Conservation (phyloP, 345 rosid genomes). For the Bruguiera gymnorhiza region DNA sequence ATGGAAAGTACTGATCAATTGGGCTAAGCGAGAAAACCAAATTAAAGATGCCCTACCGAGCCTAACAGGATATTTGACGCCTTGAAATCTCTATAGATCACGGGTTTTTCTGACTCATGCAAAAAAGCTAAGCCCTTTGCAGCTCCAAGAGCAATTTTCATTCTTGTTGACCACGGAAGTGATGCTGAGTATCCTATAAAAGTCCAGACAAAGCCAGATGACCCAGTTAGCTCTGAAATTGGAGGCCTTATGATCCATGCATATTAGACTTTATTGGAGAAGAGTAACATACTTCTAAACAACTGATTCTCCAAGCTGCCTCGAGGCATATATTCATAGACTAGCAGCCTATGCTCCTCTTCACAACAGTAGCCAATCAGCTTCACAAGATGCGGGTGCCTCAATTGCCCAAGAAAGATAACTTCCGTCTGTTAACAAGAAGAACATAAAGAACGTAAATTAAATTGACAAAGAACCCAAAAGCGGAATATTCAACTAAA, state of each 20-base stretch:
- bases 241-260: not conserved
- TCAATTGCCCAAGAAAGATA: constrained; percentile 70
- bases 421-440: constrained; percentile 65
- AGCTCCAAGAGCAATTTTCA: constrained; percentile 92
- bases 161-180: constrained; percentile 79
- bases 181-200: constrained; percentile 69
- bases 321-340: constrained; percentile 88
- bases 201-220: not conserved
- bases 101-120: constrained; percentile 84
- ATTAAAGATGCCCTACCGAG: constrained; percentile 48
- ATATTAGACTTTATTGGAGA: not conserved
- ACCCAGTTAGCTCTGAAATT: not conserved
- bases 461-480: not conserved
- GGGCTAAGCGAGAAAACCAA: not conserved
- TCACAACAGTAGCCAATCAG: constrained; percentile 87
- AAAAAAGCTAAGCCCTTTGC: constrained; percentile 90
- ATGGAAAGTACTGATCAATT: not conserved
- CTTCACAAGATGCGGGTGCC: constrained; percentile 78
- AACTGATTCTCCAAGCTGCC: constrained; percentile 94
- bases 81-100: constrained; percentile 84
- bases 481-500: not conserved
- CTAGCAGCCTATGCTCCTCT: constrained; percentile 78
- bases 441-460: not conserved
- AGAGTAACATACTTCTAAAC: constrained; percentile 56
- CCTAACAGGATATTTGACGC: constrained; percentile 83